Percentiles rank a stretch among this genome's conserved stretches.
These are phyloP conservation scores for Pichia sp. DNA, from an alignment of 1,139 yeast genomes.

Conservation along the genomic window DNA sequence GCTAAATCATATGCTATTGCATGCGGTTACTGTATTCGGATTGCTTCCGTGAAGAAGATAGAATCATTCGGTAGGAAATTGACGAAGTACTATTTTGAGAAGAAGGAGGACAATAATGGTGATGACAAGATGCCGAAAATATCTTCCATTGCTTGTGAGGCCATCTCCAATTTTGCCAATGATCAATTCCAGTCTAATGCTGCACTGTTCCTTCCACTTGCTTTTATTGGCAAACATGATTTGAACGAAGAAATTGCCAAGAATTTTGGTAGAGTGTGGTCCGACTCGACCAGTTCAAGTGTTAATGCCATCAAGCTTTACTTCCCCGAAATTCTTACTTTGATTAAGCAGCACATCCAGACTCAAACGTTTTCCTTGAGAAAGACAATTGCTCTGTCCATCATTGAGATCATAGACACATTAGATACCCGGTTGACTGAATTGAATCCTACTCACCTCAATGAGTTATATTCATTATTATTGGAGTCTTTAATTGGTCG, in stretches of 20 bases:
- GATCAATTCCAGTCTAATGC: constrained; percentile 62
- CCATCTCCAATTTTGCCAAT: constrained; percentile 63
- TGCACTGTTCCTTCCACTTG: constrained; percentile 64
- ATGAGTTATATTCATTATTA: constrained; percentile 45
- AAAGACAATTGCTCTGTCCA: constrained; percentile 63
- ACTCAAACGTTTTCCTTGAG: constrained; percentile 61
- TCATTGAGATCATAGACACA: constrained; percentile 52
- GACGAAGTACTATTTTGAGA: constrained; percentile 51
- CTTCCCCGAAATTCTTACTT: constrained; percentile 56
- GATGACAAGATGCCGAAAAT: constrained; percentile 31
- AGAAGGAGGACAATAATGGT: constrained; percentile 27
- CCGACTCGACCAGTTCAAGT: constrained; percentile 70
- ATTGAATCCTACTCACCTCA: constrained; percentile 22
- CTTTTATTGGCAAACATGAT: constrained; percentile 75
- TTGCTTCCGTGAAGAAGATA: constrained; percentile 49
- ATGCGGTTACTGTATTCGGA: constrained; percentile 69
- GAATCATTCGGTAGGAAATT: constrained; percentile 49
- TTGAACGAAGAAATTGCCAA: constrained; percentile 37
- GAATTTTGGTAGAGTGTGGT: constrained; percentile 65
- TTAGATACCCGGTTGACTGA: constrained; percentile 28
- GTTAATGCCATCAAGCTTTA: constrained; percentile 65
- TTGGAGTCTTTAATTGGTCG: constrained; percentile 66
- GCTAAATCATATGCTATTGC: constrained; percentile 74
- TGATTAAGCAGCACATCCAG: constrained; percentile 43
- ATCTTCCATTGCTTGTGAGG: constrained; percentile 59